A percentile compares a stretch with the other conserved stretches of the same genome.
Conservation (phyloP, 148 eudicot genomes). For the Vaccinium darrowii region DNA sequence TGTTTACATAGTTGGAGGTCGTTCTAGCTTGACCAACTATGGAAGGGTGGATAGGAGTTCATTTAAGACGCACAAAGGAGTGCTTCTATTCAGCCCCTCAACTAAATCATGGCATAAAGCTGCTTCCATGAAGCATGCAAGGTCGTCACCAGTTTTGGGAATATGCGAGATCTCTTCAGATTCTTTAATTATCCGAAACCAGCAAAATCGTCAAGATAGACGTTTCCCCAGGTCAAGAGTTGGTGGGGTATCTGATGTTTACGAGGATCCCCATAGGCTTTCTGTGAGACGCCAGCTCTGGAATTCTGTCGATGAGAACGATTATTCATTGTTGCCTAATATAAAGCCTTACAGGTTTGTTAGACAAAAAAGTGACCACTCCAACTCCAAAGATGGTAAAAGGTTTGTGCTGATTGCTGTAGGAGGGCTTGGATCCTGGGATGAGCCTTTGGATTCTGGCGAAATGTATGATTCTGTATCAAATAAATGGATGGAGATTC, state of each 20-base stretch:
- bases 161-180: constrained; percentile 60
- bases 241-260: constrained; percentile 86
- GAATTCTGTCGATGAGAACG: constrained; percentile 58
- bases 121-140: constrained; percentile 81
- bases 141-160: constrained; percentile 83
- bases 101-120: constrained; percentile 76
- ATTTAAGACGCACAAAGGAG: constrained; percentile 83
- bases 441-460: constrained; percentile 82
- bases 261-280: constrained; percentile 93
- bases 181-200: constrained; percentile 46
- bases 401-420: constrained; percentile 77
- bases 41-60: constrained; percentile 87
- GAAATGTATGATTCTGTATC: constrained; percentile 78
- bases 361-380: constrained; percentile 51
- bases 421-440: constrained; percentile 93
- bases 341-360: constrained; percentile 46
- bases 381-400: constrained; percentile 43
- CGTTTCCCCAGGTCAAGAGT: constrained; percentile 62
- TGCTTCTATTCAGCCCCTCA: constrained; percentile 65
- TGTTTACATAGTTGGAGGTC: constrained; percentile 82
- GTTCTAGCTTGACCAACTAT: constrained; percentile 77
- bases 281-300: constrained; percentile 82
- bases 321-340: constrained; percentile 24
- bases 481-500: constrained; percentile 95
- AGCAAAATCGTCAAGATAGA: constrained; percentile 64